Conservation (phyloP, 2,329 filamentous ascomycete genomes). For the Lecanicillium sp. region DNA sequence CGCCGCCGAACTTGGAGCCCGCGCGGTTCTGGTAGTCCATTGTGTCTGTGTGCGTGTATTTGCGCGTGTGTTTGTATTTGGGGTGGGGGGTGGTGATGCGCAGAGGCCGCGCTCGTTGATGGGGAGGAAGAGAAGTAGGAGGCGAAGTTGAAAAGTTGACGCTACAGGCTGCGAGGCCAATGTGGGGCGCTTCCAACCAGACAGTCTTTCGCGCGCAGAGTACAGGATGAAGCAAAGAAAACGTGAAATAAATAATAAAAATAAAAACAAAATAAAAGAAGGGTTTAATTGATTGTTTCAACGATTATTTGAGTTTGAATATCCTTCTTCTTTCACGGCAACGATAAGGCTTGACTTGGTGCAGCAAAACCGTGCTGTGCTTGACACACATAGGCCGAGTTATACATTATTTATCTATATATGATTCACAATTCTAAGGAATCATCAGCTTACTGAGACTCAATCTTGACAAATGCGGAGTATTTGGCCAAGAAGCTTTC, state of each 20-base stretch:
- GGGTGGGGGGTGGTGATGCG: background rate
- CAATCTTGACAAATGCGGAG: slow-evolving; percentile 15
- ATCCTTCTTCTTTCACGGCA: no score
- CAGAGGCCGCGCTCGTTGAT: no score
- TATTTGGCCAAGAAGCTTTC: slow-evolving; percentile 27
- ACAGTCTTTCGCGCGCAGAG: no score
- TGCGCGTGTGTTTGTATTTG: background rate
- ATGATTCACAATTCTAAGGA: background rate
- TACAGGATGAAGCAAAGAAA: background rate
- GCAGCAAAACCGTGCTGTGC: no score
- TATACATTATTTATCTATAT: no score
- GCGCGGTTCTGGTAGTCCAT: slow-evolving; percentile 86
- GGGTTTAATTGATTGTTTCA: no score
- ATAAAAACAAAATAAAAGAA: no score
- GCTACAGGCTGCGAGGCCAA: background rate
- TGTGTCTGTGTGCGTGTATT: background rate
- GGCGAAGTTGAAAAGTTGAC: slow-evolving; percentile 18
- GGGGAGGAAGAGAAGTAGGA: background rate
- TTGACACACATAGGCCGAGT: background rate
- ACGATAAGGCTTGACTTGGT: no score
- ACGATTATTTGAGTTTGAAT: no score
- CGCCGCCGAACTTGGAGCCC: slow-evolving; percentile 95
- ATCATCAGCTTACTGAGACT: no score
- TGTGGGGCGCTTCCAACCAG: background rate
- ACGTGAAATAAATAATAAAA: background rate